Percentiles rank a stretch among this genome's conserved stretches.
Evolutionary conservation across 1,139 yeast genomes (phyloP).

Genomic region (Nakaseomyces glabratus): DNA sequence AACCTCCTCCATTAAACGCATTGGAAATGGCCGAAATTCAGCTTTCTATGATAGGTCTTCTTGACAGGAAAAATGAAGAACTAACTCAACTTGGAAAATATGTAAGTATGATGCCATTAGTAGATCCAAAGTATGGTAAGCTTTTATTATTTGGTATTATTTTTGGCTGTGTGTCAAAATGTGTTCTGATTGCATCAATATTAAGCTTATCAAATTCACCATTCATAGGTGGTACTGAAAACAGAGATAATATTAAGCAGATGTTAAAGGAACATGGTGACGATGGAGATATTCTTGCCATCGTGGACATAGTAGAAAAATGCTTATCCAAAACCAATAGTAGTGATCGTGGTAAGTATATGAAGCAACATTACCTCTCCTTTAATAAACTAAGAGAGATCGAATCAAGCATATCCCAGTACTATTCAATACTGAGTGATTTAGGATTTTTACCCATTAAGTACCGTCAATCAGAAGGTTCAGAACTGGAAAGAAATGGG

Average conservation of each 20-base stretch:
- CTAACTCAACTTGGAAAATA: conserved; percentile 77
- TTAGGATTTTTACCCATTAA: conserved; percentile 61
- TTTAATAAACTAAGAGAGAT: conserved; percentile 62
- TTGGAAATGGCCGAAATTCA: conserved; percentile 53
- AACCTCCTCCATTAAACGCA: conserved; percentile 59
- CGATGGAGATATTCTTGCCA: conserved; percentile 68
- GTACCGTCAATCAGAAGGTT: conserved; percentile 29
- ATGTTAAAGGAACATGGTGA: conserved; percentile 38
- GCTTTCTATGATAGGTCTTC: conserved; percentile 65
- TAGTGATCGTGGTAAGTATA: conserved; percentile 39
- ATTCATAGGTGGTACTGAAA: conserved; percentile 52
- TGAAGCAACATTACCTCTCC: conserved; percentile 56
- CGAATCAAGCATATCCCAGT: conserved; percentile 59
- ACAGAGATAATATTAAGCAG: conserved; percentile 52
- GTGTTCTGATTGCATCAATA: conserved; percentile 68
- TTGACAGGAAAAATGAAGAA: conserved; percentile 39
- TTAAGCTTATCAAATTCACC: conserved; percentile 61
- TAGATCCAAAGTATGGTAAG: conserved; percentile 82
- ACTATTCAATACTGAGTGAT: conserved; percentile 56
- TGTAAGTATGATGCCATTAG: conserved; percentile 65
- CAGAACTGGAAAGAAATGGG: conserved; percentile 41
- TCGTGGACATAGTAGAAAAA: conserved; percentile 45
- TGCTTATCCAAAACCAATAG: conserved; percentile 36
- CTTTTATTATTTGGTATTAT: conserved; percentile 68
- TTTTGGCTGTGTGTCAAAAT: conserved; percentile 73